Evolutionary conservation across 306 rosid genomes (phyloP), one percentile per base, ranked within the genome.

Genomic region (Prunus salicina): DNA sequence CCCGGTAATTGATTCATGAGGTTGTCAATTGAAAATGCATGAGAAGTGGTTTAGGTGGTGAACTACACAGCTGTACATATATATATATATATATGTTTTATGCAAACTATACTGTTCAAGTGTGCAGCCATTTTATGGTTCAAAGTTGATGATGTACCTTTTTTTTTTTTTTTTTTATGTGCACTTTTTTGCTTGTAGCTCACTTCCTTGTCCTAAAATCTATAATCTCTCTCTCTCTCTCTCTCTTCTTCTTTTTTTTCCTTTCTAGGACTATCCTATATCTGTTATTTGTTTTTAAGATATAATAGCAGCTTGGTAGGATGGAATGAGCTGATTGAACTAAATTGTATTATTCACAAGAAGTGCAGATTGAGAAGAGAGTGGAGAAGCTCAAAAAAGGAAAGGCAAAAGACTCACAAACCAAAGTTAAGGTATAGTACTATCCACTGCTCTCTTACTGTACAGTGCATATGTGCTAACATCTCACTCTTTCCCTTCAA

Each of bases 331-430:
- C 86, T 71, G 85, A 86, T 82, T 64, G 81, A 77, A 81, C 89
- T 89, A 77, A 93, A 81, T 69, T 82, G 77, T 83, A 80, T 79
- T 32, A 43, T 77, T 82, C 79, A 70, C 83, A 91, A 88, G 90
- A 84, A 88, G 77, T 88, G 95, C 97, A 95, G 98, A 92, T 95
- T 86, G 97, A 92, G 51, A 95, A 95, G 81, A 92, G 98, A 89
- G 14, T 90, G 80, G 98, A 95, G 65, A 95, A 88, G 81, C 90
- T 95, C 77, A 95, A 92, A 85, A 95, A 95, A 82, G 84, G 98
- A 84, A 95, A 92, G 90, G 74, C 86, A 62, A 92, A 55, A 77
- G 93, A 92, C 84, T 90, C 97, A 71, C 97, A 85, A 77, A 76
- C 96, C 52, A 95, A 89, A 87, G 58, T 87, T 78, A 95, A 92